Conservation (phyloP, 306 rosid genomes). For the Vigna trinervia region DNA sequence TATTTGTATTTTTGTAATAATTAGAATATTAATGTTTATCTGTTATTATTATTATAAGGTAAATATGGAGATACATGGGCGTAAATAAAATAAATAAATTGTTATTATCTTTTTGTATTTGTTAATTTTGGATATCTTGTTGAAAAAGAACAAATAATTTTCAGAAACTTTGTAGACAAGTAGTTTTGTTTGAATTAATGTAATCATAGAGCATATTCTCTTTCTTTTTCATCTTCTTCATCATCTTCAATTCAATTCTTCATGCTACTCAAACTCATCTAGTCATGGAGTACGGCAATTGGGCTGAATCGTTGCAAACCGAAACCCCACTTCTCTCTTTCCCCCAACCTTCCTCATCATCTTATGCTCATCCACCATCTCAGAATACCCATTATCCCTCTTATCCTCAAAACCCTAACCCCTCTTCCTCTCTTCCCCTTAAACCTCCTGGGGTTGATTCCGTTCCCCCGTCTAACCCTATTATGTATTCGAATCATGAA, state of each 20-base stretch:
- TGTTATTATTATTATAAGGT: no score
- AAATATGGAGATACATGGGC: no score
- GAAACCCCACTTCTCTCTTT: background rate
- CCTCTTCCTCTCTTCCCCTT: constrained; percentile 6
- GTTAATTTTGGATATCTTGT: no score
- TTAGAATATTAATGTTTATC: no score
- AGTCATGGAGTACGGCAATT: constrained; percentile 41
- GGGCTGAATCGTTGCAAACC: constrained; percentile 34
- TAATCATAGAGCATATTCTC: no score
- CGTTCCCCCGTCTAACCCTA: background rate
- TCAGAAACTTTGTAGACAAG: no score
- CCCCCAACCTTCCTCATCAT: constrained; percentile 1
- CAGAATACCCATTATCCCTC: constrained; percentile 29
- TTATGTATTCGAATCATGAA: constrained; percentile 28
- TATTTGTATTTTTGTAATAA: no score
- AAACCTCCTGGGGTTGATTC: constrained; percentile 52
- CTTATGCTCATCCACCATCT: constrained; percentile 16
- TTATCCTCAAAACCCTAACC: constrained; percentile 47
- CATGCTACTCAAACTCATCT: constrained; percentile 8
- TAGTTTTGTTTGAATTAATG: no score
- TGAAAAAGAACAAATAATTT: no score
- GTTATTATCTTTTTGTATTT: no score
- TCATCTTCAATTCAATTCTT: background rate
- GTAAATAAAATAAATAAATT: no score
- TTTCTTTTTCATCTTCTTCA: background rate